Conservation (phyloP, 1,139 yeast genomes). For the Yamadazyma atmosphaerica region DNA sequence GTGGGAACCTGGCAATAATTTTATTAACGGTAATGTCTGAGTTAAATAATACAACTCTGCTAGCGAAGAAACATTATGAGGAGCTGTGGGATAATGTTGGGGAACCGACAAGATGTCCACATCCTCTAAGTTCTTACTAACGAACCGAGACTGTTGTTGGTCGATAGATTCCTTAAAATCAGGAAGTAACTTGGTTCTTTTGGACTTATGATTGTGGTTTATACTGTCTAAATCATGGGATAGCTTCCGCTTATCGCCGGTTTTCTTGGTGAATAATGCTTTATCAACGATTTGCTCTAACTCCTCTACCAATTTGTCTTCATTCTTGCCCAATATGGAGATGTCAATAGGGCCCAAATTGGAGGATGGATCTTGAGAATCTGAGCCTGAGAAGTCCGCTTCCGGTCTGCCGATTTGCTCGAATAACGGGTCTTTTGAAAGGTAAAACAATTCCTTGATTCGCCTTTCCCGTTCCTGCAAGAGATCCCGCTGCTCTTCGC, state of each 20-base stretch:
- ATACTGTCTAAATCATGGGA: neutral
- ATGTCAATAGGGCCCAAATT: slow-evolving; percentile 7
- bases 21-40: slow-evolving; percentile 82
- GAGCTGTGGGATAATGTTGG: slow-evolving; percentile 43
- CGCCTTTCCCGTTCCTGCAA: slow-evolving; percentile 10
- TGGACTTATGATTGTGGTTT: neutral
- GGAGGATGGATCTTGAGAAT: slow-evolving; percentile 4
- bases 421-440: slow-evolving; percentile 16
- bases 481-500: neutral
- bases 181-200: slow-evolving; percentile 11
- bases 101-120: slow-evolving; percentile 43
- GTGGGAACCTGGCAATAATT: slow-evolving; percentile 79
- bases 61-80: slow-evolving; percentile 57
- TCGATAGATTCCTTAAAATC: slow-evolving; percentile 13
- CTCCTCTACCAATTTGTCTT: slow-evolving; percentile 6
- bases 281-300: slow-evolving; percentile 7
- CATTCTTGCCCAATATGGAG: slow-evolving; percentile 11
- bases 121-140: slow-evolving; percentile 29
- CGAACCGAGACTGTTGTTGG: slow-evolving; percentile 24
- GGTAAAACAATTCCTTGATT: slow-evolving; percentile 14
- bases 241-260: slow-evolving; percentile 6
- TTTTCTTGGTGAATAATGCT: slow-evolving; percentile 6
- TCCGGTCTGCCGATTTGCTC: slow-evolving; percentile 12
- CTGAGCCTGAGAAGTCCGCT: slow-evolving; percentile 8
- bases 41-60: slow-evolving; percentile 86